Evolutionary conservation across 495 filamentous ascomycete genomes (phyloP).

Genomic region (Penicillium salamii): DNA sequence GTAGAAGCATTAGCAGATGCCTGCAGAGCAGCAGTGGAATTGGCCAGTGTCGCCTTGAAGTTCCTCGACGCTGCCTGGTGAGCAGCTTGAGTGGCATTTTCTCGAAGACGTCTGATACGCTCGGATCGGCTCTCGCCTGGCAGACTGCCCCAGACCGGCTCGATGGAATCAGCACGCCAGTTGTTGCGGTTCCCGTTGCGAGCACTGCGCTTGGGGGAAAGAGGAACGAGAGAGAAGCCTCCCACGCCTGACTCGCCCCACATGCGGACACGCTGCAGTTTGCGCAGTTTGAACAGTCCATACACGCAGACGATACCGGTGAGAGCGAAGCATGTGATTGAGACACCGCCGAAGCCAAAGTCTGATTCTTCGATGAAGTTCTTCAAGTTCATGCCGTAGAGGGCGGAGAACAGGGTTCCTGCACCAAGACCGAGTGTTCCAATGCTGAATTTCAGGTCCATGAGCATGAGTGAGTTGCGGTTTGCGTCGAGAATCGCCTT

Average conservation of each 20-base stretch:
- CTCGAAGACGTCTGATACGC: slow-evolving; percentile 38
- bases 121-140: slow-evolving; percentile 46
- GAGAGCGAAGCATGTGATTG: slow-evolving; percentile 65
- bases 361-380: slow-evolving; percentile 98
- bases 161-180: slow-evolving; percentile 48
- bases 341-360: slow-evolving; percentile 78
- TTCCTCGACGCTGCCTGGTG: slow-evolving; percentile 16
- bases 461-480: slow-evolving; percentile 96
- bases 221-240: slow-evolving; percentile 27
- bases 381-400: slow-evolving; percentile 98
- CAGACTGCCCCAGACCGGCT: slow-evolving; percentile 43
- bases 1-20: background rate
- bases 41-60: slow-evolving; percentile 3
- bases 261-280: slow-evolving; percentile 91
- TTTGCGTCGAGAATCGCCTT: slow-evolving; percentile 97
- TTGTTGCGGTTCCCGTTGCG: slow-evolving; percentile 30
- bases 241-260: slow-evolving; percentile 53
- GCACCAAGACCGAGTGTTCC: slow-evolving; percentile 88
- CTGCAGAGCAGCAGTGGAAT: slow-evolving; percentile 13
- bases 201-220: slow-evolving; percentile 25
- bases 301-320: slow-evolving; percentile 73
- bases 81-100: slow-evolving; percentile 30
- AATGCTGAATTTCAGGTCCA: slow-evolving; percentile 95
- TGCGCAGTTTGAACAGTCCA: slow-evolving; percentile 76
- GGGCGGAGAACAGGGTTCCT: slow-evolving; percentile 90